These are phyloP conservation scores for Pouteria campechiana DNA, from an alignment of 179 eudicot species.

Conservation along the genomic window DNA sequence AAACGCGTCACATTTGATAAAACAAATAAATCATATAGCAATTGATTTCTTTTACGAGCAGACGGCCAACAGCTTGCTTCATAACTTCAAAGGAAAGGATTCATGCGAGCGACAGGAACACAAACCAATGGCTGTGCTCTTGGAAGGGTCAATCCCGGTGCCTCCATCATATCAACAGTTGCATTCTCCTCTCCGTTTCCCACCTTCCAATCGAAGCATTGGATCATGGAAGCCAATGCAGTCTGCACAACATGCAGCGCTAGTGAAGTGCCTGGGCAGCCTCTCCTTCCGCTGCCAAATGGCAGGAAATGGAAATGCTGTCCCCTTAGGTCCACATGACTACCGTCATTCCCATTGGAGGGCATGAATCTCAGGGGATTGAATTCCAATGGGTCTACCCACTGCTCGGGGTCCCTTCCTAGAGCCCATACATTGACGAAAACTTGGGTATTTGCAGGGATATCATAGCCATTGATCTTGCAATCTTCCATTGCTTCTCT, in stretches of 20 bases:
- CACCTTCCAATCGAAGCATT: conserved; percentile 35
- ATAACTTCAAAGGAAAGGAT: conserved; percentile 10
- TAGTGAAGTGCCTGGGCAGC: conserved; percentile 28
- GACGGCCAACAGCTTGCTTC: not conserved
- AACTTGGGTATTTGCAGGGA: conserved; percentile 6
- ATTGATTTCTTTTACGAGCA: too few species aligned
- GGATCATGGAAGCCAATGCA: conserved; percentile 19
- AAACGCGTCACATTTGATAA: too few species aligned
- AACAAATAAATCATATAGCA: too few species aligned
- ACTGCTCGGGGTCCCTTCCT: conserved; percentile 8
- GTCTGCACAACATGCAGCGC: conserved; percentile 21
- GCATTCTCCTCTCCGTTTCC: conserved; percentile 9
- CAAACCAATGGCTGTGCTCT: conserved; percentile 31
- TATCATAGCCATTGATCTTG: conserved; percentile 1
- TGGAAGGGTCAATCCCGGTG: conserved; percentile 17
- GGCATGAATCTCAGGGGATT: conserved; percentile 12
- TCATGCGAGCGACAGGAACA: conserved; percentile 15
- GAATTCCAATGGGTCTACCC: conserved; percentile 17
- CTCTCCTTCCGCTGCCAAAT: conserved; percentile 33
- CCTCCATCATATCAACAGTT: conserved; percentile 28
- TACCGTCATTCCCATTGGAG: not conserved
- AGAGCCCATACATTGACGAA: conserved; percentile 16
- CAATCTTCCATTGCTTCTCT: conserved; percentile 11
- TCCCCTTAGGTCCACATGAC: conserved; percentile 23
- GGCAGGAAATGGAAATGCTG: conserved; percentile 25